A percentile compares a stretch with the other conserved stretches of the same genome.
Conservation (phyloP, 768 basidiomycete genomes). For the Kondoa subrosea region DNA sequence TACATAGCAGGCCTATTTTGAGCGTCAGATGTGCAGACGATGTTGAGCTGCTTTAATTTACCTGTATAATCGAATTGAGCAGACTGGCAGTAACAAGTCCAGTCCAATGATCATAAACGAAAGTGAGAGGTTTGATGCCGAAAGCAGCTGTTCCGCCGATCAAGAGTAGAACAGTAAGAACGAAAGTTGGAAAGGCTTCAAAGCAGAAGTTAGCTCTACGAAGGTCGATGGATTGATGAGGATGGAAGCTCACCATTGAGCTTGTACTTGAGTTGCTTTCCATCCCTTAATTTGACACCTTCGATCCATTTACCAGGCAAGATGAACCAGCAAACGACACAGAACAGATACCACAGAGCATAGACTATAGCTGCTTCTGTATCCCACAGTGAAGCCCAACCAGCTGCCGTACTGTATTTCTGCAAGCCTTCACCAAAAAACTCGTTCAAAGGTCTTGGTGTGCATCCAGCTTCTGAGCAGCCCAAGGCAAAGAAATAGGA, state of each 20-base stretch:
- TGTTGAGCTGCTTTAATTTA: not conserved
- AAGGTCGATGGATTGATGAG: not conserved
- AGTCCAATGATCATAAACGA: constrained; percentile 79
- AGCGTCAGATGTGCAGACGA: not conserved
- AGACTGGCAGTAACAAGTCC: constrained; percentile 71
- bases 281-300: constrained; percentile 55
- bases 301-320: constrained; percentile 58
- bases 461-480: constrained; percentile 35
- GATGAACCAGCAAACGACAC: constrained; percentile 59
- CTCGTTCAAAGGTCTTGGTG: constrained; percentile 20
- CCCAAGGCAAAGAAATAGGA: constrained; percentile 46
- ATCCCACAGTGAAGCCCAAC: constrained; percentile 52
- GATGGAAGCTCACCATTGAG: constrained; percentile 58
- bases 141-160: constrained; percentile 51
- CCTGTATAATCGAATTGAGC: constrained; percentile 56
- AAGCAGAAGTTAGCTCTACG: too few relatives aligned
- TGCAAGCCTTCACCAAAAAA: constrained; percentile 13
- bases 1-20: constrained; percentile 40
- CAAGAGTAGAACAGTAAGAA: constrained; percentile 59
- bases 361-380: constrained; percentile 58
- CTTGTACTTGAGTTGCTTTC: constrained; percentile 60
- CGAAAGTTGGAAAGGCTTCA: constrained; percentile 68
- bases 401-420: not conserved
- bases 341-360: constrained; percentile 78
- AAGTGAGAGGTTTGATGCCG: constrained; percentile 67